Base-by-base conservation (phyloP, 352 stramenopile species). In the Elongisporangium prolatum region DNA sequence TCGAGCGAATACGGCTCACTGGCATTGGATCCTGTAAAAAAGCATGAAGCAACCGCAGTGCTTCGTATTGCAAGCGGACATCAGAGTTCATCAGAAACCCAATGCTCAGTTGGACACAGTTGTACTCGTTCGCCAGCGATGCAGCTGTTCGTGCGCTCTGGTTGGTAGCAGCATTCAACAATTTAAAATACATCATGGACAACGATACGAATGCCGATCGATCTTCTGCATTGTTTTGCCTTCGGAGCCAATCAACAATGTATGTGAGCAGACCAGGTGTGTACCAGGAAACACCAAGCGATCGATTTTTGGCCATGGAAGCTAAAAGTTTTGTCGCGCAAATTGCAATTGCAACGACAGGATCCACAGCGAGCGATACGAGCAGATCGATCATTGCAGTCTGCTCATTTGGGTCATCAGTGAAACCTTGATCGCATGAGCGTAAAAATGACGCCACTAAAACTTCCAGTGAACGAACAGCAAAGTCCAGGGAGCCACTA, bases 11-110 rank as follows among this genome's bases (percentile, higher is more conserved):
- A 24, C 38, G 63, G 60, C 54, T 60, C 34, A 59, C 48, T 28
- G 20, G n/a, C 54, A 64, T 18, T 21, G 60, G 40, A 40, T 62
- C 1, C 6, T 5, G 50, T 38, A 75, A 61, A 1, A 72, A 53
- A 21, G 55, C 61, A 49, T 48, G 53, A 14, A 75, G 54, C 55
- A 70, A 63, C 1, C 48, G 44, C 10, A 75, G 49, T 3, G 67
- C 48, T 1, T 57, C 52, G 40, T 61, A 52, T 47, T 75, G 68
- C 13, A 72, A 28, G 38, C 37, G 34, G 14, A 22, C 21, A 21
- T 65, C 56, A 4, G 18, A 24, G 50, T 20, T 66, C 3, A 17
- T 44, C 2, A 44, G 17, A 44, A 44, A 44, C 2, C 11, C 34
- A 9, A 44, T 17, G 11, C 34, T 17, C 34, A 44, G 11, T 11